Conservation (phyloP, 306 rosid species). For the Lagenaria siceraria region DNA sequence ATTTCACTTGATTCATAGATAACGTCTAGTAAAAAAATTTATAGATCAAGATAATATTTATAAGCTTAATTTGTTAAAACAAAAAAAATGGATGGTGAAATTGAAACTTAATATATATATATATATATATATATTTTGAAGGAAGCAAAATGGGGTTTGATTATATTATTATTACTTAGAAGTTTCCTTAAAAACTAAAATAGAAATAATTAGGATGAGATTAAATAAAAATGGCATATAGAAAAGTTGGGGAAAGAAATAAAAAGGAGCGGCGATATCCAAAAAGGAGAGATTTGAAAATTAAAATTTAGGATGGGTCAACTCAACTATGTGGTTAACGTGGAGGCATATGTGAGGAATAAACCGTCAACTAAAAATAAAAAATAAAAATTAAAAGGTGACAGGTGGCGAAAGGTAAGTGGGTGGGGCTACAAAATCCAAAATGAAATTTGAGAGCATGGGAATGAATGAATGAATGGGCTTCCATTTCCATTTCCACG, state of each 20-base stretch:
- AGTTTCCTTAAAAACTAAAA: neutral
- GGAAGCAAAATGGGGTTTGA: neutral
- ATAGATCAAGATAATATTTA: too few relatives aligned
- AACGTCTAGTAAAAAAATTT: too few relatives aligned
- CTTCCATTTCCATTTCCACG: neutral
- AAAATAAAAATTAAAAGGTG: neutral
- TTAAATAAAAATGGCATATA: neutral
- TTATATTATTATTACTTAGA: too few relatives aligned
- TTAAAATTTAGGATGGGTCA: neutral
- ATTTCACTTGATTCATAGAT: too few relatives aligned
- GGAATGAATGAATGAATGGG: neutral
- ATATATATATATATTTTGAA: too few relatives aligned
- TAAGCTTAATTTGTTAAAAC: too few relatives aligned
- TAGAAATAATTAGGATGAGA: neutral
- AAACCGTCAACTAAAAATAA: neutral
- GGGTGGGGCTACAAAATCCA: neutral
- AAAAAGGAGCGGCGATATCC: neutral
- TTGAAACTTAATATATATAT: too few relatives aligned
- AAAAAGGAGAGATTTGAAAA: neutral
- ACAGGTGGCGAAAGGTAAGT: neutral
- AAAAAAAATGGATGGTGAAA: too few relatives aligned
- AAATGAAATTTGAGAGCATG: neutral
- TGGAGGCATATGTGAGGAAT: constrained; percentile 5
- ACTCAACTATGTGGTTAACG: neutral
- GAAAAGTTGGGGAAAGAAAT: neutral